Conservation (phyloP, 1,284 basidiomycete genomes). For the Trametes sp. region DNA sequence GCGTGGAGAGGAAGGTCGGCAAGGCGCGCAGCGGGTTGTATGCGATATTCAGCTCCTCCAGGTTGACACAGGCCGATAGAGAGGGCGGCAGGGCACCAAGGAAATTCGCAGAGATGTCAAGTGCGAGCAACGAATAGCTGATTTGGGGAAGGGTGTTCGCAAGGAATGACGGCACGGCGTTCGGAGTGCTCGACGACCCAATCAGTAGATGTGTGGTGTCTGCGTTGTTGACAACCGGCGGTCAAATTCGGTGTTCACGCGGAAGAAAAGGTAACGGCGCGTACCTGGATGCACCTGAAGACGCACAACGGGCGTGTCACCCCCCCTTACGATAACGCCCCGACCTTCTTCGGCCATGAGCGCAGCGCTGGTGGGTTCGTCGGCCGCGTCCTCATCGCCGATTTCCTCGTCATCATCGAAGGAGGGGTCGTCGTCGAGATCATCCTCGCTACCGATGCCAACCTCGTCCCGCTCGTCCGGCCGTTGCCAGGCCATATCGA, state of each 20-base stretch:
- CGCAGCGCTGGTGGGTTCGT: constrained; percentile 77
- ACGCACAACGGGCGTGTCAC: constrained; percentile 64
- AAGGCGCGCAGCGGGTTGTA: constrained; percentile 88
- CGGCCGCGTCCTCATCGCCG: constrained; percentile 63
- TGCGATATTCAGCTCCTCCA: constrained; percentile 96
- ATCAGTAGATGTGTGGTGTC: constrained; percentile 92
- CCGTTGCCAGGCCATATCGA: constrained; percentile 76
- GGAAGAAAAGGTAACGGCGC: constrained; percentile 33
- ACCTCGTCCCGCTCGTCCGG: constrained; percentile 78
- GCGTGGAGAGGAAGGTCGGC: constrained; percentile 82
- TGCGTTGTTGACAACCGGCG: constrained; percentile 42
- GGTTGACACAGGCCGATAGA: constrained; percentile 76
- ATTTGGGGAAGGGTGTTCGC: constrained; percentile 74
- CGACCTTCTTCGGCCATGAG: constrained; percentile 83
- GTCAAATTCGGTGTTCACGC: constrained; percentile 18
- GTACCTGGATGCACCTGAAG: constrained; percentile 74
- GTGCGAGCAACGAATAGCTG: constrained; percentile 78
- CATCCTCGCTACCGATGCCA: constrained; percentile 72
- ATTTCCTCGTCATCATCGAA: constrained; percentile 59
- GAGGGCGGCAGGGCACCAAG: constrained; percentile 83
- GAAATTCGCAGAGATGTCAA: constrained; percentile 91
- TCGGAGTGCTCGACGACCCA: constrained; percentile 77
- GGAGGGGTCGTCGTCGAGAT: constrained; percentile 69
- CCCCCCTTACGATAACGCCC: constrained; percentile 78
- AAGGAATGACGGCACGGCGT: constrained; percentile 78